Evolutionary conservation across 1,139 yeast genomes (phyloP).

Genomic region (Saccharomyces hybrid): DNA sequence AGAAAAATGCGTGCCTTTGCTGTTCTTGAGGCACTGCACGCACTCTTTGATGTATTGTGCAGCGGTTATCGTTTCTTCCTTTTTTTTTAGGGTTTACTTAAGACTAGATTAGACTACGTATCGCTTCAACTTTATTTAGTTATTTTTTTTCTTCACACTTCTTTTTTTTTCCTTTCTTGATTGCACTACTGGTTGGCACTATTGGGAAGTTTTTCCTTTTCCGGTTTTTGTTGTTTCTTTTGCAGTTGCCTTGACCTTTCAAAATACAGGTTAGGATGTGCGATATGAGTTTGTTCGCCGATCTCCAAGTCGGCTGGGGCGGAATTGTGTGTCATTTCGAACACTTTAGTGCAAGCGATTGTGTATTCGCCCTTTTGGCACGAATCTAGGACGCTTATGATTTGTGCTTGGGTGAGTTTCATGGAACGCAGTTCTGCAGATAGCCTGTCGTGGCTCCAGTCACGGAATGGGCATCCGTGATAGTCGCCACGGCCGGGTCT

Average conservation of each 20-base stretch:
- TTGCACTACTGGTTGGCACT: neutral
- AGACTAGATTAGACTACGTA: neutral
- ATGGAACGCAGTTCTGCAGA: conserved; percentile 47
- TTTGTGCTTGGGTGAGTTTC: conserved; percentile 61
- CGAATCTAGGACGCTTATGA: conserved; percentile 57
- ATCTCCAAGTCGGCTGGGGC: conserved; percentile 35
- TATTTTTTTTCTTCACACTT: neutral
- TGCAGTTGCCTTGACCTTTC: conserved; percentile 49
- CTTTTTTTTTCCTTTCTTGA: neutral
- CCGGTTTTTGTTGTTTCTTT: conserved; percentile 23
- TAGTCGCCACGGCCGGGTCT: conserved; percentile 63
- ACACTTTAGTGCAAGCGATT: conserved; percentile 83
- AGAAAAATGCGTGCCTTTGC: neutral
- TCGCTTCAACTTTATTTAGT: neutral
- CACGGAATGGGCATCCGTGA: conserved; percentile 94
- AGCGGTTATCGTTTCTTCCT: conserved; percentile 2
- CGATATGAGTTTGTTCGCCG: conserved; percentile 50
- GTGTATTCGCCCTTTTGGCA: conserved; percentile 64
- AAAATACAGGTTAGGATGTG: conserved; percentile 84
- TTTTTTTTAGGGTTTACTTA: neutral
- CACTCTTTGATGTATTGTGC: neutral
- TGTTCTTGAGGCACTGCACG: neutral
- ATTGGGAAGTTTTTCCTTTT: conserved; percentile 3
- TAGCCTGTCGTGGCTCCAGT: conserved; percentile 56
- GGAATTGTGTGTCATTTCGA: conserved; percentile 52